Conservation (phyloP, 495 filamentous ascomycete species). For the Penicillium parvum region DNA sequence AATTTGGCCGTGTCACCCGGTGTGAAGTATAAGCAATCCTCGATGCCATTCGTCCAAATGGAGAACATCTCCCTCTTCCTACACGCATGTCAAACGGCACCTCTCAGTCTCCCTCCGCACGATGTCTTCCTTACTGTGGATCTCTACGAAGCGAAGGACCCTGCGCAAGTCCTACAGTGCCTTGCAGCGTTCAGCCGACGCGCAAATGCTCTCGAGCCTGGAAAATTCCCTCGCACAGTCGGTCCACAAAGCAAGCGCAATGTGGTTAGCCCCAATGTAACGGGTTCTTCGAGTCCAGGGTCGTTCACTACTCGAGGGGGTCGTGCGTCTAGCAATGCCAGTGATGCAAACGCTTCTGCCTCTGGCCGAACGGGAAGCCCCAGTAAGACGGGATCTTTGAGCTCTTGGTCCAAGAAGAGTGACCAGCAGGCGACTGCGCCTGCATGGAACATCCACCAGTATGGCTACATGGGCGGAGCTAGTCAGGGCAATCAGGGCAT, state of each 20-base stretch:
- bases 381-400: slow-evolving; percentile 58
- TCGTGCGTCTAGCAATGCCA: slow-evolving; percentile 64
- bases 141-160: slow-evolving; percentile 93
- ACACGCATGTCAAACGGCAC: slow-evolving; percentile 74
- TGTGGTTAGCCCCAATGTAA: slow-evolving; percentile 64
- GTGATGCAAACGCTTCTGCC: slow-evolving; percentile 54
- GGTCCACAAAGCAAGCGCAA: slow-evolving; percentile 56
- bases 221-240: slow-evolving; percentile 66
- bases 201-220: slow-evolving; percentile 72
- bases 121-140: slow-evolving; percentile 98
- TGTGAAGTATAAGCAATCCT: slow-evolving; percentile 71
- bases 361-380: slow-evolving; percentile 57
- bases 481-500: slow-evolving; percentile 95
- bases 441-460: slow-evolving; percentile 98
- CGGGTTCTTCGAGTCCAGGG: slow-evolving; percentile 51
- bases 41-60: slow-evolving; percentile 99
- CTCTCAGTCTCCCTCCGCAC: slow-evolving; percentile 83
- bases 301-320: slow-evolving; percentile 33
- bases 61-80: slow-evolving; percentile 98
- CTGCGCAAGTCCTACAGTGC: slow-evolving; percentile 93
- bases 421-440: slow-evolving; percentile 78
- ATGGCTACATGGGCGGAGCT: slow-evolving; percentile 97
- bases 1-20: slow-evolving; percentile 78
- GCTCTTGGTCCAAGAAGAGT: slow-evolving; percentile 83
- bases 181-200: slow-evolving; percentile 85